phyloP scores from a whole-genome alignment of 176 grass and related monocot species.

The Raddia guianensis region DNA sequence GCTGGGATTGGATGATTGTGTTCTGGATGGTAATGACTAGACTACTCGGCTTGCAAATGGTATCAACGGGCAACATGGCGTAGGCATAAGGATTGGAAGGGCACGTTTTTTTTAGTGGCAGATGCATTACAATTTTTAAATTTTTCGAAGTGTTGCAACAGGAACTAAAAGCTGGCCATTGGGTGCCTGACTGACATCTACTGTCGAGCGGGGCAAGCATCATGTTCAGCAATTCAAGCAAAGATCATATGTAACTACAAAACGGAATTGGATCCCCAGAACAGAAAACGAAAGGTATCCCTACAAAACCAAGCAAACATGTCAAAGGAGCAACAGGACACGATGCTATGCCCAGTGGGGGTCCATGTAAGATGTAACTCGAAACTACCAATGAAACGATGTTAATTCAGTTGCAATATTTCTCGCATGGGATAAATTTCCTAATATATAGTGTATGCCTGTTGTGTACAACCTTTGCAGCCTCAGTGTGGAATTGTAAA shows the following conservation, averaged over 20 bases:
- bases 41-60: background rate
- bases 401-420: background rate
- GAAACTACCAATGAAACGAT: background rate
- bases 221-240: background rate
- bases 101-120: no score
- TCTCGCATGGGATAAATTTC: background rate
- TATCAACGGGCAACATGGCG: background rate
- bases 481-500: slow-evolving; percentile 21
- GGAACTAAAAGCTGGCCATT: no score
- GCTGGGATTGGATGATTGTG: background rate
- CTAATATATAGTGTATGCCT: slow-evolving; percentile 18
- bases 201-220: background rate
- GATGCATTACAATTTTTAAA: no score
- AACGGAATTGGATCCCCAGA: background rate
- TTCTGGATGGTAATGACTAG: background rate
- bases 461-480: slow-evolving; percentile 19
- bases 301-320: background rate
- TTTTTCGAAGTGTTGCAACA: no score
- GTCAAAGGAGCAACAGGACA: background rate
- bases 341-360: background rate
- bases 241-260: background rate
- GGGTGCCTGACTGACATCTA: no score
- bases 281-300: background rate
- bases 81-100: background rate
- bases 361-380: background rate